Percentiles rank a stretch among this genome's conserved stretches.
These are phyloP conservation scores for Solanum arcanum DNA, from an alignment of 257 asterid genomes.

Conservation along the genomic window DNA sequence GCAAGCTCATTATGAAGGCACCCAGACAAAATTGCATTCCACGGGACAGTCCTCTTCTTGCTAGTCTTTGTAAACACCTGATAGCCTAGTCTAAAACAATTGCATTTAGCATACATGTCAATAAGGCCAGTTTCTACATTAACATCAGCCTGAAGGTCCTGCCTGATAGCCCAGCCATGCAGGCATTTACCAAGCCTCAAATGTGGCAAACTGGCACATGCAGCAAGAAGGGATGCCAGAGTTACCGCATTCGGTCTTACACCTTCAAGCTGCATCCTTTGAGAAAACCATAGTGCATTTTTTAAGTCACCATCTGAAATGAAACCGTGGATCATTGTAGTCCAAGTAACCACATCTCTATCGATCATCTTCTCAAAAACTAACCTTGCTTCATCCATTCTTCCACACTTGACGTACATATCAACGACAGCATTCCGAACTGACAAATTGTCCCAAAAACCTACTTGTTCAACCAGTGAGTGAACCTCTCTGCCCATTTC, in stretches of 20 bases:
- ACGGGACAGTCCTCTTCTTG: slow-evolving; percentile 65
- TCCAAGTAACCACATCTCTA: slow-evolving; percentile 84
- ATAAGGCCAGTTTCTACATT: slow-evolving; percentile 73
- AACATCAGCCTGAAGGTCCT: slow-evolving; percentile 49
- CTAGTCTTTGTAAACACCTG: slow-evolving; percentile 52
- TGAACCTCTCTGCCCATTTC: slow-evolving; percentile 55
- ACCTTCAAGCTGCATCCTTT: slow-evolving; percentile 66
- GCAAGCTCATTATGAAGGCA: slow-evolving; percentile 49
- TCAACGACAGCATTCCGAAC: slow-evolving; percentile 70
- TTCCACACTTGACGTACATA: slow-evolving; percentile 77
- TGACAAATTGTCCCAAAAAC: slow-evolving; percentile 33
- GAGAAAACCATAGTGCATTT: slow-evolving; percentile 45
- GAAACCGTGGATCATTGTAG: slow-evolving; percentile 71
- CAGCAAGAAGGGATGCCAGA: slow-evolving; percentile 60
- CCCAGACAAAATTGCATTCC: slow-evolving; percentile 82
- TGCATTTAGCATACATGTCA: slow-evolving; percentile 77
- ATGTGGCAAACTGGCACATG: slow-evolving; percentile 39
- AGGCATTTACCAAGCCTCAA: slow-evolving; percentile 73
- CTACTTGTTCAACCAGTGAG: slow-evolving; percentile 32
- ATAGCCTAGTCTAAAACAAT: slow-evolving; percentile 30
- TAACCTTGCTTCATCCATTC: slow-evolving; percentile 45
- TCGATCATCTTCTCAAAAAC: slow-evolving; percentile 49
- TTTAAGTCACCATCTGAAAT: slow-evolving; percentile 25
- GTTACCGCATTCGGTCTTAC: slow-evolving; percentile 79
- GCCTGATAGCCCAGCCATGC: slow-evolving; percentile 86